phyloP scores from a whole-genome alignment of 257 asterid species.

The Lycium ferocissimum region DNA sequence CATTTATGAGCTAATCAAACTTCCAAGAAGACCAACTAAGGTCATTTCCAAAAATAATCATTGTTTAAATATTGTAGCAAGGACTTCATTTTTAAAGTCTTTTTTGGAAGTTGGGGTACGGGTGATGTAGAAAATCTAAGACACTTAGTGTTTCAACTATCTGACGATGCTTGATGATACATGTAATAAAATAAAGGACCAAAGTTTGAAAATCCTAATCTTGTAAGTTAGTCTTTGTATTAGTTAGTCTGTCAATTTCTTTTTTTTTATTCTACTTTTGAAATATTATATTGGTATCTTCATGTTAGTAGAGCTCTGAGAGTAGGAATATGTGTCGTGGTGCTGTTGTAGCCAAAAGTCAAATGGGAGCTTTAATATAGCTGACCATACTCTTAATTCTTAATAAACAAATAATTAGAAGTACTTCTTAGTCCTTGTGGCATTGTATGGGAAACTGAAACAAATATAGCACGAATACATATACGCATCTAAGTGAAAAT shows the following conservation, averaged over 20 bases:
- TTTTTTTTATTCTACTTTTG: neutral
- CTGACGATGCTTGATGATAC: conserved; percentile 34
- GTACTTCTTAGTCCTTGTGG: conserved; percentile 20
- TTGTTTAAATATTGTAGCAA: neutral
- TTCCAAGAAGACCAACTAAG: conserved; percentile 27
- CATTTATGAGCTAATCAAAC: conserved; percentile 37
- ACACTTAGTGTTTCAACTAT: conserved; percentile 37
- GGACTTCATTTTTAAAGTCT: neutral
- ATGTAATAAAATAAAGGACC: conserved; percentile 28
- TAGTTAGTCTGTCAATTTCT: conserved; percentile 32
- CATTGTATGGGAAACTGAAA: conserved; percentile 46
- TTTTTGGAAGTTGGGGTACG: neutral
- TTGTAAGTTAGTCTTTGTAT: conserved; percentile 62
- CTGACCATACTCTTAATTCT: conserved; percentile 18
- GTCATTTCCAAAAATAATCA: neutral
- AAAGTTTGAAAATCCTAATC: conserved; percentile 47
- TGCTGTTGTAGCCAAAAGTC: conserved; percentile 49
- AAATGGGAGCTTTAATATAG: conserved; percentile 34
- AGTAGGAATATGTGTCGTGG: conserved; percentile 50
- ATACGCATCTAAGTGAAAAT: conserved; percentile 15
- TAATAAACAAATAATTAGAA: neutral
- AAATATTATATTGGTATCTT: conserved; percentile 45
- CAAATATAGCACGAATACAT: conserved; percentile 24
- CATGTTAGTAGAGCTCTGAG: conserved; percentile 52
- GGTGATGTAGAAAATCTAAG: neutral